phyloP scores from a whole-genome alignment of 257 asterid species.

The Anisodus tanguticus region DNA sequence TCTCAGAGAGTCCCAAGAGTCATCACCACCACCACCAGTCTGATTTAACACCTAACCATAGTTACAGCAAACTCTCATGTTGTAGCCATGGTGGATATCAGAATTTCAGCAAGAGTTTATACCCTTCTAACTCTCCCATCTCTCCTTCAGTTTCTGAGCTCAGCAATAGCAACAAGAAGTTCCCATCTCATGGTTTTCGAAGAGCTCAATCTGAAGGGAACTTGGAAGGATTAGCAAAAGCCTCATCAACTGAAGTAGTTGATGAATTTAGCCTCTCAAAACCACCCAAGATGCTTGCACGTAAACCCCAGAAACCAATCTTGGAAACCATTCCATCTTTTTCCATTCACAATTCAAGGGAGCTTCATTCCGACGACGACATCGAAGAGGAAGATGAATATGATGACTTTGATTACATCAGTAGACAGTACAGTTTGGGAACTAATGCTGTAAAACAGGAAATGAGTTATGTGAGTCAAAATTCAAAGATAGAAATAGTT shows the following conservation, averaged over 20 bases:
- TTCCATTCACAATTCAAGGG: slow-evolving; percentile 36
- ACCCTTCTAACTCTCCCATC: slow-evolving; percentile 45
- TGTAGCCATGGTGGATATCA: slow-evolving; percentile 40
- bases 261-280: slow-evolving; percentile 58
- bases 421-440: slow-evolving; percentile 32
- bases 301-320: slow-evolving; percentile 38
- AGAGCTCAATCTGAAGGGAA: slow-evolving; percentile 82
- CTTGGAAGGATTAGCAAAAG: slow-evolving; percentile 54
- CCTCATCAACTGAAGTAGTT: slow-evolving; percentile 20
- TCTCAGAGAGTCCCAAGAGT: slow-evolving; percentile 61
- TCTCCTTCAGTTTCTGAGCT: slow-evolving; percentile 51
- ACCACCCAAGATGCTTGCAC: slow-evolving; percentile 38
- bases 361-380: slow-evolving; percentile 39
- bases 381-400: slow-evolving; percentile 29
- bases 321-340: slow-evolving; percentile 70
- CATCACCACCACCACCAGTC: slow-evolving; percentile 41
- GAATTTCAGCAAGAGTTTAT: slow-evolving; percentile 38
- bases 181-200: slow-evolving; percentile 49
- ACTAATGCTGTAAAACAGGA: slow-evolving; percentile 35
- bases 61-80: slow-evolving; percentile 44
- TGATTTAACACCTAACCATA: slow-evolving; percentile 37
- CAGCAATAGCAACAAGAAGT: slow-evolving; percentile 14
- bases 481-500: slow-evolving; percentile 33
- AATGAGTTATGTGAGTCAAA: slow-evolving; percentile 29
- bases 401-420: background rate